Percentiles rank a stretch among this genome's conserved stretches.
Conservation (phyloP, 2,329 filamentous ascomycete genomes). For the Diaporthe vexans region DNA sequence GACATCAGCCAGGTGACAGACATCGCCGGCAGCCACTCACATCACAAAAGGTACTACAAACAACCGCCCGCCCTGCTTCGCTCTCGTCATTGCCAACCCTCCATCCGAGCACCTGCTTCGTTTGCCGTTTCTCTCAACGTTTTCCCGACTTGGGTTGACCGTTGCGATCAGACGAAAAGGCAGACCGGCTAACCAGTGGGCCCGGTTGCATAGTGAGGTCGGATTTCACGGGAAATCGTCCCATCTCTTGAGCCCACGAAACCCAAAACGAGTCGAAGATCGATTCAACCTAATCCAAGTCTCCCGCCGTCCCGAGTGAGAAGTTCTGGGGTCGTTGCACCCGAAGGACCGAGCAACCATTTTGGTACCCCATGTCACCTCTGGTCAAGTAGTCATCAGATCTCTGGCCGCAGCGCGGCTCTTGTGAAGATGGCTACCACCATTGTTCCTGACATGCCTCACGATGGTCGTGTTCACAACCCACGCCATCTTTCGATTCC, state of each 20-base stretch:
- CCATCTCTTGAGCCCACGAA: constrained; percentile 30
- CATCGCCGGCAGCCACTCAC: constrained; percentile 30
- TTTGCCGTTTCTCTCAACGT: constrained; percentile 39
- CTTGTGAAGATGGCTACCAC: constrained; percentile 52
- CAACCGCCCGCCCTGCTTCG: background rate
- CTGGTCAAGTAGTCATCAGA: constrained; percentile 55
- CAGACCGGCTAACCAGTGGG: constrained; percentile 38
- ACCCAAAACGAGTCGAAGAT: constrained; percentile 28
- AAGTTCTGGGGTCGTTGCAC: constrained; percentile 21
- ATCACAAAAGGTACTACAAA: constrained; percentile 19
- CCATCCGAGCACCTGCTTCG: constrained; percentile 21
- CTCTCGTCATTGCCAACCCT: constrained; percentile 16
- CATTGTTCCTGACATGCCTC: constrained; percentile 48
- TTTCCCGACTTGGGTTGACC: constrained; percentile 36
- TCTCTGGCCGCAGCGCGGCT: constrained; percentile 65
- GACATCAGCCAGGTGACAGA: constrained; percentile 5
- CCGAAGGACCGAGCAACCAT: constrained; percentile 19
- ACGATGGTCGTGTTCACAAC: constrained; percentile 44
- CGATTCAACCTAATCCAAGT: constrained; percentile 30
- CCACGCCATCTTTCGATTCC: constrained; percentile 45
- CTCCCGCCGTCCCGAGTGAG: constrained; percentile 9
- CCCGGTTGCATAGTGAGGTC: constrained; percentile 32
- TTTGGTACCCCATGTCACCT: constrained; percentile 56
- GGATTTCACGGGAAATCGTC: constrained; percentile 40
- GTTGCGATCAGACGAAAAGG: constrained; percentile 47